These are phyloP conservation scores for Articulospora tetracladia DNA, from an alignment of 495 filamentous ascomycete species.

Conservation along the genomic window DNA sequence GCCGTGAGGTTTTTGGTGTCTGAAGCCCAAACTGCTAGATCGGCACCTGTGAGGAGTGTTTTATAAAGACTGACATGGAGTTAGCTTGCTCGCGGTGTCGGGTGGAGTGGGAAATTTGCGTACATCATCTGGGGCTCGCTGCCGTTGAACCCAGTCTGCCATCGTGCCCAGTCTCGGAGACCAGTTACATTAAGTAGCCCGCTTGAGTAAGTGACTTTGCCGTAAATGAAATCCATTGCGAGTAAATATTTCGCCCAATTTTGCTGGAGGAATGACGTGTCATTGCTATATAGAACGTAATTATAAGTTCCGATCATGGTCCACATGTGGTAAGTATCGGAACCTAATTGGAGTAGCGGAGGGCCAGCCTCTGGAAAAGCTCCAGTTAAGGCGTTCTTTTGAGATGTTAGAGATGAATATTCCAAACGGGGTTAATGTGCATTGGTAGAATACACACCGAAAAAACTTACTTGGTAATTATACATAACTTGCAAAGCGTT, in stretches of 20 bases:
- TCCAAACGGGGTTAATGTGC: neutral
- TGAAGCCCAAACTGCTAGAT: slow-evolving; percentile 46
- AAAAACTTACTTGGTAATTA: slow-evolving; percentile 30
- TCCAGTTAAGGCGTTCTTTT: slow-evolving; percentile 19
- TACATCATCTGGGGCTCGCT: slow-evolving; percentile 53
- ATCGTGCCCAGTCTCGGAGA: slow-evolving; percentile 56
- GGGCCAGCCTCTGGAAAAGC: slow-evolving; percentile 43
- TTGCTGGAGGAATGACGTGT: slow-evolving; percentile 44
- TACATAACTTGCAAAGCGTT: slow-evolving; percentile 61
- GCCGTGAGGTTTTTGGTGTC: slow-evolving; percentile 37
- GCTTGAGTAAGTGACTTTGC: slow-evolving; percentile 41
- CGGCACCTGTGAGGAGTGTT: slow-evolving; percentile 46
- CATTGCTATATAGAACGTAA: slow-evolving; percentile 57
- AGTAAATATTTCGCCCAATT: slow-evolving; percentile 50
- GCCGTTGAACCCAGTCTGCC: slow-evolving; percentile 49
- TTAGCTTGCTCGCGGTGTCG: slow-evolving; percentile 20
- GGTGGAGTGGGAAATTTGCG: neutral
- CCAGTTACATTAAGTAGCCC: slow-evolving; percentile 56
- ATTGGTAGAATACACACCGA: neutral
- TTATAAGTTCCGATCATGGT: slow-evolving; percentile 62
- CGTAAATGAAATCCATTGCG: slow-evolving; percentile 52
- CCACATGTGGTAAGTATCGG: slow-evolving; percentile 67
- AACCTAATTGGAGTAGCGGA: slow-evolving; percentile 52
- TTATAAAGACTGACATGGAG: slow-evolving; percentile 45
- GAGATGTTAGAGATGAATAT: neutral